Conservation (phyloP, 148 eudicot species). For the Talinum fruticosum region DNA sequence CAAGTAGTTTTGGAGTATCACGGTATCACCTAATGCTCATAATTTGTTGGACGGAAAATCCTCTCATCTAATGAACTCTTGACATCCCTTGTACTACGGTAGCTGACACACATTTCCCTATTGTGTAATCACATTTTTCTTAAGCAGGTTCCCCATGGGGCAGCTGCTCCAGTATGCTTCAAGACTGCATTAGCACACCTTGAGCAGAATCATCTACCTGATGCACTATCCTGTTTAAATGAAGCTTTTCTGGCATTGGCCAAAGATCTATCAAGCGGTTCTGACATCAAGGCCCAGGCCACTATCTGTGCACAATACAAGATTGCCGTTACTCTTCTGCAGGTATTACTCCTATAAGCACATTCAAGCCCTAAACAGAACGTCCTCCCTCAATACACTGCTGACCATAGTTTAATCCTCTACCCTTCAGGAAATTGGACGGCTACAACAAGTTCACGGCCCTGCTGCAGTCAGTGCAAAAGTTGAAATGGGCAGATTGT, state of each 20-base stretch:
- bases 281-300: slow-evolving; percentile 94
- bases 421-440: slow-evolving; percentile 70
- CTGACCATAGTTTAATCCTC: not conserved
- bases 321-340: slow-evolving; percentile 93
- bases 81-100: too few species aligned
- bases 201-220: slow-evolving; percentile 95
- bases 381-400: not conserved
- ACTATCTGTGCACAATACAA: slow-evolving; percentile 98
- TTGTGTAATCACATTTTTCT: slow-evolving; percentile 14
- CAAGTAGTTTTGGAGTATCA: slow-evolving; percentile 1
- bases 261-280: slow-evolving; percentile 90
- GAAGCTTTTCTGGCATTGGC: slow-evolving; percentile 98
- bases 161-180: slow-evolving; percentile 88
- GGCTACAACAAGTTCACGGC: slow-evolving; percentile 87
- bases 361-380: not conserved
- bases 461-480: slow-evolving; percentile 88
- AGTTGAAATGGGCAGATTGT: slow-evolving; percentile 89
- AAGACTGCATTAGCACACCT: slow-evolving; percentile 91
- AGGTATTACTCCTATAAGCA: slow-evolving; percentile 40
- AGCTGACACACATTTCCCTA: not conserved
- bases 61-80: too few species aligned
- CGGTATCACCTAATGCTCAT: too few species aligned
- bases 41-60: too few species aligned
- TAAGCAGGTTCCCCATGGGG: slow-evolving; percentile 95
- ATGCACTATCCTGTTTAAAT: slow-evolving; percentile 95